Percentiles rank a stretch among this genome's conserved stretches.
phyloP scores from a whole-genome alignment of 177 flowering plant species.

The Telopea speciosissima region DNA sequence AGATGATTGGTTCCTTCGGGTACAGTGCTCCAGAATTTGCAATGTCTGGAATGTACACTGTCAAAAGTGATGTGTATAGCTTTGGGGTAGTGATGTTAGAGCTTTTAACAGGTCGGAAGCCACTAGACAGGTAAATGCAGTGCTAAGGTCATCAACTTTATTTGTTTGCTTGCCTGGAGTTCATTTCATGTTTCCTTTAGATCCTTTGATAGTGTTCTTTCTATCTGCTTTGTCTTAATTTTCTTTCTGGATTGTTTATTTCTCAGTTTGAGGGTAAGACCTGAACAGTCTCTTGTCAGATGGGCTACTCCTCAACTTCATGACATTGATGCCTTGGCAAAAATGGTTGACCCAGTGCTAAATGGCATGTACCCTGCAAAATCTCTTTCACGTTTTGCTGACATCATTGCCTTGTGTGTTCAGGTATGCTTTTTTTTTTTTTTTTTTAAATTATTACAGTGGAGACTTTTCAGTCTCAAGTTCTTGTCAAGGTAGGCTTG shows the following conservation, averaged over 20 bases:
- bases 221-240: background rate
- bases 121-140: slow-evolving; percentile 74
- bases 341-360: slow-evolving; percentile 88
- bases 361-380: slow-evolving; percentile 97
- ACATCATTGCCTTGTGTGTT: slow-evolving; percentile 87
- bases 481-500: background rate
- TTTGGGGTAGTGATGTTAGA: slow-evolving; percentile 99
- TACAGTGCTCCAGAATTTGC: slow-evolving; percentile 98
- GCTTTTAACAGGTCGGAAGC: slow-evolving; percentile 90
- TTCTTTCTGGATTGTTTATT: slow-evolving; percentile 8
- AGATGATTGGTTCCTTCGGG: slow-evolving; percentile 91
- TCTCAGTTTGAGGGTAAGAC: slow-evolving; percentile 69
- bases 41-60: slow-evolving; percentile 85
- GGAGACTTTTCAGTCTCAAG: background rate
- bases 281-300: slow-evolving; percentile 92
- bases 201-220: slow-evolving; percentile 6
- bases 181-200: background rate
- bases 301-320: slow-evolving; percentile 99
- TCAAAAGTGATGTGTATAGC: slow-evolving; percentile 96
- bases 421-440: slow-evolving; percentile 49
- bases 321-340: slow-evolving; percentile 90
- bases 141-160: background rate
- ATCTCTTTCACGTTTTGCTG: slow-evolving; percentile 94
- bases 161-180: background rate
- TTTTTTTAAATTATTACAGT: no score